Evolutionary conservation across 169 alveolate species (phyloP).

Genomic region (Besnoitia besnoiti): DNA sequence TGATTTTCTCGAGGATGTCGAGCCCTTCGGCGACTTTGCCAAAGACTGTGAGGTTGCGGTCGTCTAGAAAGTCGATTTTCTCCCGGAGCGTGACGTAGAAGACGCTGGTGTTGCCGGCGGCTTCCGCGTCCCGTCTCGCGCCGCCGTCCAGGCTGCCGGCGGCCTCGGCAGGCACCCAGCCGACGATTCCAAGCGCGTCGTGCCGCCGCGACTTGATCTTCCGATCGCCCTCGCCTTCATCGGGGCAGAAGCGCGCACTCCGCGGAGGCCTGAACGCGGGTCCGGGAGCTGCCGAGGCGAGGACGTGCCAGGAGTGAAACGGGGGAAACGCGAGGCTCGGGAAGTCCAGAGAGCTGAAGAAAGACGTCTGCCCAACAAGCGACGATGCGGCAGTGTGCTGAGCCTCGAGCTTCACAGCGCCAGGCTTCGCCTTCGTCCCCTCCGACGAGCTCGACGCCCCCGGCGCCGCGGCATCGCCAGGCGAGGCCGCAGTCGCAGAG

Average conservation of each 20-base stretch:
- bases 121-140: neutral
- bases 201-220: neutral
- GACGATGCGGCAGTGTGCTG: too few relatives aligned
- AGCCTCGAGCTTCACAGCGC: too few relatives aligned
- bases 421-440: too few relatives aligned
- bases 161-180: slow-evolving; percentile 46
- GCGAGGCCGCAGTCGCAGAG: too few relatives aligned
- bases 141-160: slow-evolving; percentile 20
- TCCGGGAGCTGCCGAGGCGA: neutral
- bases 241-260: slow-evolving; percentile 52
- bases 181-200: slow-evolving; percentile 51
- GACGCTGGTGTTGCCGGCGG: slow-evolving; percentile 69
- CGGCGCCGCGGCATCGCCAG: too few relatives aligned
- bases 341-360: neutral
- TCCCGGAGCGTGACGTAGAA: slow-evolving; percentile 88
- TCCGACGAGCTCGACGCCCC: too few relatives aligned
- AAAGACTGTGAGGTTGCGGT: slow-evolving; percentile 88
- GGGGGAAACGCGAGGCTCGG: neutral
- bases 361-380: neutral
- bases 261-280: neutral
- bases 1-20: slow-evolving; percentile 75
- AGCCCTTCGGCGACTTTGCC: slow-evolving; percentile 90
- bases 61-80: slow-evolving; percentile 75
- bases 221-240: neutral
- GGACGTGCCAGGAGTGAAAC: neutral